A percentile compares a stretch with the other conserved stretches of the same genome.
Evolutionary conservation across 495 filamentous ascomycete genomes (phyloP).

Genomic region (Opeltia flavorubescens): DNA sequence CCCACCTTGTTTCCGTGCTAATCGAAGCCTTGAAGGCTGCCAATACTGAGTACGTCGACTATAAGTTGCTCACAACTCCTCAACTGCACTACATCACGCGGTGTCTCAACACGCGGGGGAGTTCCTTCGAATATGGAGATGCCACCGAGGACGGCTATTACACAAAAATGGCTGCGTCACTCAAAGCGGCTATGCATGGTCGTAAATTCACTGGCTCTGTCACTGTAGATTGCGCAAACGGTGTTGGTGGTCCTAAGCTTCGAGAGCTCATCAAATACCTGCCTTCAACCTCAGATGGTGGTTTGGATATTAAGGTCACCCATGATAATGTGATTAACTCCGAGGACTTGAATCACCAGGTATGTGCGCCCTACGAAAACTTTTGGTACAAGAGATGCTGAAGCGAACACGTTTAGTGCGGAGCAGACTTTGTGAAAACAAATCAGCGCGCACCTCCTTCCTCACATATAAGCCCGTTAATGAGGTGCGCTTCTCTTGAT

Average conservation of each 20-base stretch:
- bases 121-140: slow-evolving; percentile 69
- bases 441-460: slow-evolving; percentile 79
- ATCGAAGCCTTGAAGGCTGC: slow-evolving; percentile 62
- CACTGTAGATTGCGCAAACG: slow-evolving; percentile 91
- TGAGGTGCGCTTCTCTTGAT: slow-evolving; percentile 82
- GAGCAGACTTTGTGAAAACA: slow-evolving; percentile 95
- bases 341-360: slow-evolving; percentile 76
- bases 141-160: slow-evolving; percentile 87
- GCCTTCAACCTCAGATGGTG: slow-evolving; percentile 43
- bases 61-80: slow-evolving; percentile 80
- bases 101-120: slow-evolving; percentile 81
- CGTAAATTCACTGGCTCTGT: slow-evolving; percentile 56
- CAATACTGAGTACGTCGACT: slow-evolving; percentile 59
- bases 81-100: slow-evolving; percentile 94
- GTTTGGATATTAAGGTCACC: slow-evolving; percentile 68
- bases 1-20: slow-evolving; percentile 63
- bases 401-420: slow-evolving; percentile 45
- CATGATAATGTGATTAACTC: slow-evolving; percentile 86
- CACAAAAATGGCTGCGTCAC: slow-evolving; percentile 71
- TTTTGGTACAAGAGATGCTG: not conserved
- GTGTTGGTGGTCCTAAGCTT: slow-evolving; percentile 88
- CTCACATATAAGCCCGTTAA: slow-evolving; percentile 57
- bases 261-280: slow-evolving; percentile 74
- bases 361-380: slow-evolving; percentile 15
- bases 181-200: slow-evolving; percentile 63